phyloP scores from a whole-genome alignment of 2,329 filamentous ascomycete genomes.

The Bipolaris oryzae region DNA sequence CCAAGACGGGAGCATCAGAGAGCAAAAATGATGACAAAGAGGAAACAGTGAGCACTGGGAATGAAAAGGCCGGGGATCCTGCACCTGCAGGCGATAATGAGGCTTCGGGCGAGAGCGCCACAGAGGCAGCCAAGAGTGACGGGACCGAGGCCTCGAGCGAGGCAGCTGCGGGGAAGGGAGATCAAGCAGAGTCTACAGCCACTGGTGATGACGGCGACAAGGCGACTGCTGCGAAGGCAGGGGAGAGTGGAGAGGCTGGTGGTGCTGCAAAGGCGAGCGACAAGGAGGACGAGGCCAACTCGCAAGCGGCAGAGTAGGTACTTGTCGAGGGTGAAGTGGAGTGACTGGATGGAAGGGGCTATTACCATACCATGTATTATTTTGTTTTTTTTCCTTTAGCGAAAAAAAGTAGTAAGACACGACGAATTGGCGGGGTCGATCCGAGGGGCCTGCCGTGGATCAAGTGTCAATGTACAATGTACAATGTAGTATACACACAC shows the following conservation, averaged over 20 bases:
- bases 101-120: constrained; percentile 7
- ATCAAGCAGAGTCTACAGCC: constrained; percentile 7
- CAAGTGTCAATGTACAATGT: constrained; percentile 3
- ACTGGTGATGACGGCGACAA: constrained; percentile 7
- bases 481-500: not conserved
- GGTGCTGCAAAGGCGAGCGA: constrained; percentile 12
- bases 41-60: constrained; percentile 29
- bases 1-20: constrained; percentile 18
- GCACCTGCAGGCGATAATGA: constrained; percentile 17
- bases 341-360: not conserved
- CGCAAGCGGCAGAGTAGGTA: constrained; percentile 4
- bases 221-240: constrained; percentile 7
- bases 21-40: constrained; percentile 16
- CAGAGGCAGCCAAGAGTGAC: constrained; percentile 11
- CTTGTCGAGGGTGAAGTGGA: not conserved
- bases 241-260: constrained; percentile 24
- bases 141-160: constrained; percentile 6
- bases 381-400: constrained; percentile 4
- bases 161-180: constrained; percentile 5
- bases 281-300: constrained; percentile 16
- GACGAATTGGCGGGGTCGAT: constrained; percentile 2
- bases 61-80: constrained; percentile 19
- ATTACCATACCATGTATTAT: constrained; percentile 9
- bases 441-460: not conserved
- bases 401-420: not conserved